These are phyloP conservation scores for Pseudonitzschia multistriata DNA, from an alignment of 108 stramenopile genomes.

Conservation along the genomic window DNA sequence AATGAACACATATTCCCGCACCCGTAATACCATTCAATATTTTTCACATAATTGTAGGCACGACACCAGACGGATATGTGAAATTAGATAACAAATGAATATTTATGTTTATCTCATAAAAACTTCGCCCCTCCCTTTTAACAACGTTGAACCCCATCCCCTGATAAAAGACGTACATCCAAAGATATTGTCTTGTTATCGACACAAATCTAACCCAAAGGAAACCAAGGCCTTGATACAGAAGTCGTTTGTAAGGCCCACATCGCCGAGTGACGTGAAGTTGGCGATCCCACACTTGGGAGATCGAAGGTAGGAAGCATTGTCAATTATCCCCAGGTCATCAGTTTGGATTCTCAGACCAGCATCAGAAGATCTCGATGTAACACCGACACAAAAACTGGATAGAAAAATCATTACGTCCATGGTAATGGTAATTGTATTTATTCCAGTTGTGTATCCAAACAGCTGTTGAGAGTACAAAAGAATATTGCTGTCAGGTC, in stretches of 20 bases:
- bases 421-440: not conserved
- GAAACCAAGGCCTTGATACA: slow-evolving; percentile 30
- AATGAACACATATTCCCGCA: no score
- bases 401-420: not conserved
- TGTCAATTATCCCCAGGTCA: not conserved
- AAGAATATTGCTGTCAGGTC: not conserved
- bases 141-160: no score
- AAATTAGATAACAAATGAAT: no score
- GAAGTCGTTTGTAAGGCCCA: not conserved
- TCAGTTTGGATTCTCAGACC: slow-evolving; percentile 26
- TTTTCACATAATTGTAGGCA: no score
- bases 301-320: slow-evolving; percentile 13
- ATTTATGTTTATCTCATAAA: no score
- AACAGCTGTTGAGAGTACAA: slow-evolving; percentile 3
- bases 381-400: slow-evolving; percentile 22
- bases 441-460: slow-evolving; percentile 13
- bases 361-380: not conserved
- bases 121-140: no score
- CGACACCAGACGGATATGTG: no score
- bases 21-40: no score
- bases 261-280: slow-evolving; percentile 9
- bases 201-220: no score
- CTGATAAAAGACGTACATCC: no score
- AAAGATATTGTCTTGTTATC: no score
- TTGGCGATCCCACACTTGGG: slow-evolving; percentile 15